Evolutionary conservation across 1,139 yeast species (phyloP), one percentile per base, ranked within the genome.

Genomic region (Taphrina sp.): DNA sequence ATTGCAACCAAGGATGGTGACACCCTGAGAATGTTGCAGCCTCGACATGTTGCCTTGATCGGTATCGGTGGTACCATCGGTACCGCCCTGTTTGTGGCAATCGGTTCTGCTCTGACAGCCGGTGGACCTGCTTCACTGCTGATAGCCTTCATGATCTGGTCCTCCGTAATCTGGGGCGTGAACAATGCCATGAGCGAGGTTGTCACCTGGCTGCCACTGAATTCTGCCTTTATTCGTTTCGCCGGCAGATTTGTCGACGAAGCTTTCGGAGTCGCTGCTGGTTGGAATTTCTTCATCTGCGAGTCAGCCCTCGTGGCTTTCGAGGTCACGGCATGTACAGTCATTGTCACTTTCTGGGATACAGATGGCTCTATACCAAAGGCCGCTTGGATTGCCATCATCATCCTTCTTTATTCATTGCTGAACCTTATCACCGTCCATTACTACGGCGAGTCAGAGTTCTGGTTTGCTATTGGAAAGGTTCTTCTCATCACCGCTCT

Each of bases 251-350:
- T 36, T 17, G 57, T 52, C 22, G 47, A 44, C 52, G 57, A 26
- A 56, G 62, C 46, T 28, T 86, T 51, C 82, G 94, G 95, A 61
- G 87, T 85, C 58, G 82, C 94, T 44, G 82, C 82, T 63, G 94
- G 92, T 57, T 86, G 87, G 80, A 76, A 80, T 72, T 88, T 87
- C 69, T 85, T 92, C 90, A 85, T 85, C 69, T 80, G 85, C 22
- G 86, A 94, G 92, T 86, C 88, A 56, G 82, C 84, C 62, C 85
- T 95, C 1, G 85, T 80, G 70, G 87, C 95, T 5, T 80, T 86
- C 59, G 95, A 87, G 70, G 74, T 87, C 56, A 83, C 90, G n/a
- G 86, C 87, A 20, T 81, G 85, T 33, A 89, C 94, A 22, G 87
- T 84, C 69, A 78, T 86, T 52, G 78, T 86, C 59, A 74, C 80